Evolutionary conservation across 805 yeast species (phyloP).

Genomic region (Candida insectorum): DNA sequence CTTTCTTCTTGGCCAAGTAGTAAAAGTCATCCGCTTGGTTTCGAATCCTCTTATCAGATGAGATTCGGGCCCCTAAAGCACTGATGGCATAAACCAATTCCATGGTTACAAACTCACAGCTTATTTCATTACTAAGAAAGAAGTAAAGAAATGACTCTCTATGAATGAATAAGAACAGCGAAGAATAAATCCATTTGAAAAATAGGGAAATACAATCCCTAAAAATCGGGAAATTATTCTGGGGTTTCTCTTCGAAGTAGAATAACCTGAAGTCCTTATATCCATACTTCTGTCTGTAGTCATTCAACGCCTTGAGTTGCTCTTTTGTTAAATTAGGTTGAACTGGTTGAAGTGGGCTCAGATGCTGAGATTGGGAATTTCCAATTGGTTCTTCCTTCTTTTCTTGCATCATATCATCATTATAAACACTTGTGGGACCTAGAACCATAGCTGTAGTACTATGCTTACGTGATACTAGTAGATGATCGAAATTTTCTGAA

Average conservation of each 20-base stretch:
- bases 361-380: neutral
- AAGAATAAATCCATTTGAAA: conserved; percentile 10
- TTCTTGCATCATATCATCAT: conserved; percentile 6
- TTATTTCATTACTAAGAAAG: conserved; percentile 12
- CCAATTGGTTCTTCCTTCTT: neutral
- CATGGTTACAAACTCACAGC: conserved; percentile 11
- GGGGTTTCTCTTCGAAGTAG: conserved; percentile 5
- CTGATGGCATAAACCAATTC: conserved; percentile 9
- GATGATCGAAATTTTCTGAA: conserved; percentile 3
- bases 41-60: conserved; percentile 2
- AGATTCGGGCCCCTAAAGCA: conserved; percentile 9
- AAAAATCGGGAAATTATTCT: neutral
- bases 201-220: conserved; percentile 8
- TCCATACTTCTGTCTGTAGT: conserved; percentile 4
- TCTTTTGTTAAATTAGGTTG: neutral
- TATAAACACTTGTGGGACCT: conserved; percentile 13
- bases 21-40: conserved; percentile 9
- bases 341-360: neutral
- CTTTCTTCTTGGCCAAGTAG: conserved; percentile 3
- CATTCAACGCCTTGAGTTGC: conserved; percentile 3
- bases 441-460: conserved; percentile 5
- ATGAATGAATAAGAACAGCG: conserved; percentile 9
- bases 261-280: conserved; percentile 3
- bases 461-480: conserved; percentile 3
- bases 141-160: conserved; percentile 11